These are phyloP conservation scores for Geranium rotundifolium DNA, from an alignment of 345 rosid genomes.

Conservation along the genomic window DNA sequence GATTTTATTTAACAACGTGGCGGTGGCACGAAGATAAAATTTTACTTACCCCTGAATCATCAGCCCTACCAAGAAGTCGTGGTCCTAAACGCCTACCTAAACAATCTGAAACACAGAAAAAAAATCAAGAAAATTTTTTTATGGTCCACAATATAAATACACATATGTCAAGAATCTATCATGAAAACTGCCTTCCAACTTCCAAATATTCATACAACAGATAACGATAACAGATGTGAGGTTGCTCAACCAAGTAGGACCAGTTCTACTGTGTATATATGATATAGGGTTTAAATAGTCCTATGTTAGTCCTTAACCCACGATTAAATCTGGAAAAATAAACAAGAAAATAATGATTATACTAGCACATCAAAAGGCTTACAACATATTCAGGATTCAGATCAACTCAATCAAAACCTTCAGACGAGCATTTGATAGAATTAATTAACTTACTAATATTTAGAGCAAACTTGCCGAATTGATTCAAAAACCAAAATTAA, in stretches of 20 bases:
- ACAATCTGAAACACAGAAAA: slow-evolving; percentile 56
- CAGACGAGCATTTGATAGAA: neutral
- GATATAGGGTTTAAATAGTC: neutral
- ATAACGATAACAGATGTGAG: neutral
- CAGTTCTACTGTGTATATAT: neutral
- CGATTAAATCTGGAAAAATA: neutral
- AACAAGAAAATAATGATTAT: neutral
- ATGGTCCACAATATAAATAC: slow-evolving; percentile 5
- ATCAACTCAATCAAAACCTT: neutral
- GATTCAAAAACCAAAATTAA: neutral
- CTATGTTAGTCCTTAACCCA: neutral
- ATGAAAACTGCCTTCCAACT: neutral
- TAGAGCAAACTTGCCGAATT: neutral
- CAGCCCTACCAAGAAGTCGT: slow-evolving; percentile 76
- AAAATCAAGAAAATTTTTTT: slow-evolving; percentile 11
- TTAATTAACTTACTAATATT: neutral
- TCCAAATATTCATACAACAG: neutral
- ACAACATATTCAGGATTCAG: neutral
- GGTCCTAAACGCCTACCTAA: slow-evolving; percentile 99
- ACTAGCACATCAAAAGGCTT: neutral
- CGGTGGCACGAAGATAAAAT: slow-evolving; percentile 9
- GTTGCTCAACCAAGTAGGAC: neutral
- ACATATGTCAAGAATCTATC: neutral
- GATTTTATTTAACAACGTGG: neutral
- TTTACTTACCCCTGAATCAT: slow-evolving; percentile 77